Evolutionary conservation across 345 rosid species (phyloP).

Genomic region (Trapa incisa): DNA sequence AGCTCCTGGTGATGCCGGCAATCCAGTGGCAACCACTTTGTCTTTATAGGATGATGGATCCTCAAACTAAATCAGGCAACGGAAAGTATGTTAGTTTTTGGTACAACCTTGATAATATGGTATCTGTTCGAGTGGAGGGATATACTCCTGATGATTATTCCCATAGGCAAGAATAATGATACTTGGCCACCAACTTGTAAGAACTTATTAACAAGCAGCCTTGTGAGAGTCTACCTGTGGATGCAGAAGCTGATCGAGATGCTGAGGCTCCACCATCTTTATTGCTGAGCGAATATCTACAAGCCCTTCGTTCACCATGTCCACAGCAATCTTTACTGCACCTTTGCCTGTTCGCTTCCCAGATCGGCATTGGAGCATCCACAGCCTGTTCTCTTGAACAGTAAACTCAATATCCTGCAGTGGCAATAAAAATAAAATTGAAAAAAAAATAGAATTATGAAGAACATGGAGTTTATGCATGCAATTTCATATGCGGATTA

Average conservation of each 20-base stretch:
- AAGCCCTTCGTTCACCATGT: slow-evolving; percentile 81
- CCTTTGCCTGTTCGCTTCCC: slow-evolving; percentile 91
- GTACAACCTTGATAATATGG: not conserved
- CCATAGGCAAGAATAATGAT: not conserved
- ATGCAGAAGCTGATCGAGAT: slow-evolving; percentile 88
- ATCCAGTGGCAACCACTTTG: slow-evolving; percentile 62
- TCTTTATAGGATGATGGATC: slow-evolving; percentile 71
- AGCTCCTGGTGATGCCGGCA: slow-evolving; percentile 97
- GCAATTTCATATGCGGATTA: not conserved
- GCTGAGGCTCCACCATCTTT: slow-evolving; percentile 89
- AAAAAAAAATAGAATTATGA: not conserved
- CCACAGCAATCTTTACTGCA: slow-evolving; percentile 85
- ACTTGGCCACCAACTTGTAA: not conserved
- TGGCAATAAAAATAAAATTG: not conserved
- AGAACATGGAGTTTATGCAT: not conserved
- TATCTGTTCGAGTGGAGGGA: not conserved
- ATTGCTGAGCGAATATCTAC: slow-evolving; percentile 52
- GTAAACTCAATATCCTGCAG: slow-evolving; percentile 88
- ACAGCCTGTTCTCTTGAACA: slow-evolving; percentile 82
- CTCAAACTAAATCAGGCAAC: slow-evolving; percentile 40
- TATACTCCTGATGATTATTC: not conserved
- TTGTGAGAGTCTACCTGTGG: slow-evolving; percentile 47
- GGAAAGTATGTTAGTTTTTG: not conserved
- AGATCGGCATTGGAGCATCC: slow-evolving; percentile 93
- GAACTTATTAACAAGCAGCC: no score